Percentiles rank a stretch among this genome's conserved stretches.
phyloP scores from a whole-genome alignment of 2,329 filamentous ascomycete species.

The Anisogramma anomala region DNA sequence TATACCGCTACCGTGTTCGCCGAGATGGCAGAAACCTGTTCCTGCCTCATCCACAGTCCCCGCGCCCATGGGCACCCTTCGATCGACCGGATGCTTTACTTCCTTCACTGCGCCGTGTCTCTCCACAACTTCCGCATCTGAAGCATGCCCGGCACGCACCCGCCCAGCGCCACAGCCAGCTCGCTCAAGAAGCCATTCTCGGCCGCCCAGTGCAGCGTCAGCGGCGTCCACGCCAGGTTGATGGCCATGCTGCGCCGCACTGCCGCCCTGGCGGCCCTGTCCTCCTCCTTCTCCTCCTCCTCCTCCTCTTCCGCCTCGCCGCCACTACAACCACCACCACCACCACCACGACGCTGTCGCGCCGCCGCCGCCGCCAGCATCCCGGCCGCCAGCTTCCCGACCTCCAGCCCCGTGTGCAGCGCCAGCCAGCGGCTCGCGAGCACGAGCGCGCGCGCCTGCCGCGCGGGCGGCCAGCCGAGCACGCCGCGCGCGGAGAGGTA shows the following conservation, averaged over 20 bases:
- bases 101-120: conserved; percentile 21
- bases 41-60: too few relatives aligned
- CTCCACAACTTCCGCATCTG: conserved; percentile 36
- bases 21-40: too few relatives aligned
- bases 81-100: too few relatives aligned
- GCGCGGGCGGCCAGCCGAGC: conserved; percentile 43
- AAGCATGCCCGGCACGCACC: conserved; percentile 32
- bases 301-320: conserved; percentile 21
- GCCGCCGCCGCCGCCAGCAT: conserved; percentile 23
- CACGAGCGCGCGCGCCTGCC: conserved; percentile 49
- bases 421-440: conserved; percentile 77
- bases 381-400: conserved; percentile 50
- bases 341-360: conserved; percentile 20
- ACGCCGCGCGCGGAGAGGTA: conserved; percentile 67
- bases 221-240: conserved; percentile 66
- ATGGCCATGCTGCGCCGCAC: conserved; percentile 59
- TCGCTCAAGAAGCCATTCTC: conserved; percentile 46
- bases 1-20: too few relatives aligned
- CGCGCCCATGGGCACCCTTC: too few relatives aligned
- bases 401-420: conserved; percentile 64
- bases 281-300: conserved; percentile 29
- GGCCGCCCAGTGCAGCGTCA: conserved; percentile 75
- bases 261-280: conserved; percentile 33
- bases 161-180: conserved; percentile 29
- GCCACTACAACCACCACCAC: conserved; percentile 20